A percentile compares a stretch with the other conserved stretches of the same genome.
Conservation (phyloP, 208 protist genomes). For the Acanthamoeba culbertsoni region DNA sequence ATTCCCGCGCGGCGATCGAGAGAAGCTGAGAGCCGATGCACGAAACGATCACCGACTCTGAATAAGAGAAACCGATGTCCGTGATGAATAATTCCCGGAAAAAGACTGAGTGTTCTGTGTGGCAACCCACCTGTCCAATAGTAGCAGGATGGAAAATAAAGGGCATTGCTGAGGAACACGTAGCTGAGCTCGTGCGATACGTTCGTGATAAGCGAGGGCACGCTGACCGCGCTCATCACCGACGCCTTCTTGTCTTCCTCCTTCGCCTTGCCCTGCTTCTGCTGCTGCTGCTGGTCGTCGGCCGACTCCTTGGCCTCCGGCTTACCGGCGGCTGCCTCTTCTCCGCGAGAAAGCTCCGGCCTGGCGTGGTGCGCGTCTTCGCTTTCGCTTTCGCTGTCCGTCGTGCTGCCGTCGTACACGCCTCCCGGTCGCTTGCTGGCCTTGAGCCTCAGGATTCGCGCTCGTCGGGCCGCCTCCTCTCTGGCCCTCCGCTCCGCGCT, state of each 20-base stretch:
- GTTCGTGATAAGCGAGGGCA: not conserved
- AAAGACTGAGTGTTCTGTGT: not conserved
- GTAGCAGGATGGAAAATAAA: not conserved
- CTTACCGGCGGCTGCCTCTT: not conserved
- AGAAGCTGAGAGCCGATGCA: conserved; percentile 17
- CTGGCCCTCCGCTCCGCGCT: not conserved
- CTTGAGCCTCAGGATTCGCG: conserved; percentile 7
- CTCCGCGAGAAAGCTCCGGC: not conserved
- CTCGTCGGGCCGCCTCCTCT: not conserved
- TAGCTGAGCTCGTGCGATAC: not conserved
- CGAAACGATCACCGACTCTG: not conserved
- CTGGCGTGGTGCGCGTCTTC: not conserved
- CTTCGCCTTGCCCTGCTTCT: not conserved
- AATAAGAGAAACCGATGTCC: not conserved
- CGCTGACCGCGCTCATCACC: not conserved
- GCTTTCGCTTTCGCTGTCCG: conserved; percentile 14
- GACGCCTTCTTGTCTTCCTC: not conserved
- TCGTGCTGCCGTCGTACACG: not conserved
- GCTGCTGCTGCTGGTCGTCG: not conserved
- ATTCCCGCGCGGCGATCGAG: not conserved
- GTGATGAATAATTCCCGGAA: not conserved
- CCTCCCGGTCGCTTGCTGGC: not conserved
- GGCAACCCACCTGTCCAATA: not conserved
- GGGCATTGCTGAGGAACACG: not conserved
- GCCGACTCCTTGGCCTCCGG: not conserved